Evolutionary conservation across 192 early-diverging fungal genomes (phyloP).

Genomic region (Coemansia furcata): DNA sequence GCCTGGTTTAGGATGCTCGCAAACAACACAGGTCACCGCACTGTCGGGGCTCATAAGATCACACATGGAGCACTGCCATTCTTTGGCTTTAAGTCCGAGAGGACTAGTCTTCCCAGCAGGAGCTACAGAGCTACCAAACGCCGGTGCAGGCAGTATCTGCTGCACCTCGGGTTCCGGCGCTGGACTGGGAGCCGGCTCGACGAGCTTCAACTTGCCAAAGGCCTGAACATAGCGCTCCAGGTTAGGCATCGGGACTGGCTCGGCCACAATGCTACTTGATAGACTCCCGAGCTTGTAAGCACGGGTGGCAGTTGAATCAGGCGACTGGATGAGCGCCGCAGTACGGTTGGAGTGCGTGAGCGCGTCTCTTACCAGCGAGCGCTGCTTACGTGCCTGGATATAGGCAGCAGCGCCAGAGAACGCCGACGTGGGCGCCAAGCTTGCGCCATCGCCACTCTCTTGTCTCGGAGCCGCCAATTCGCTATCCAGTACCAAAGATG

Average conservation of each 20-base stretch:
- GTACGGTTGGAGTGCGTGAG: conserved; percentile 29
- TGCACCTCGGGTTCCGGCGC: conserved; percentile 3
- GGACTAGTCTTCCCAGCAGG: not conserved
- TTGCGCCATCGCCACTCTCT: not conserved
- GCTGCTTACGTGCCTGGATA: conserved; percentile 28
- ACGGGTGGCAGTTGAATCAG: conserved; percentile 1
- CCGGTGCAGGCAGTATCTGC: not conserved
- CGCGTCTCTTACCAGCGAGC: conserved; percentile 25
- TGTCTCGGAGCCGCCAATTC: not conserved
- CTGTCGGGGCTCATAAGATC: not conserved
- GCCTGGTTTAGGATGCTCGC: not conserved
- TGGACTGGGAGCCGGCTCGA: conserved; percentile 4
- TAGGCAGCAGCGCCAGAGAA: conserved; percentile 25
- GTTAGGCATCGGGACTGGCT: conserved; percentile 37
- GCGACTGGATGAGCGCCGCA: conserved; percentile 17
- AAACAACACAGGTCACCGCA: not conserved
- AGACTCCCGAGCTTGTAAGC: not conserved
- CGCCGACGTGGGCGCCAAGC: conserved; percentile 1
- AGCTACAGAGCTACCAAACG: not conserved
- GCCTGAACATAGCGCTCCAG: conserved; percentile 40
- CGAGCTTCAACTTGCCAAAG: conserved; percentile 45
- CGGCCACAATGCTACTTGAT: not conserved
- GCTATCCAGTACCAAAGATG: conserved; percentile 29
- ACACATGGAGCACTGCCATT: not conserved
- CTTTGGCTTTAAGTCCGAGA: not conserved